phyloP scores from a whole-genome alignment of 495 filamentous ascomycete genomes.

The Collariella sp. region DNA sequence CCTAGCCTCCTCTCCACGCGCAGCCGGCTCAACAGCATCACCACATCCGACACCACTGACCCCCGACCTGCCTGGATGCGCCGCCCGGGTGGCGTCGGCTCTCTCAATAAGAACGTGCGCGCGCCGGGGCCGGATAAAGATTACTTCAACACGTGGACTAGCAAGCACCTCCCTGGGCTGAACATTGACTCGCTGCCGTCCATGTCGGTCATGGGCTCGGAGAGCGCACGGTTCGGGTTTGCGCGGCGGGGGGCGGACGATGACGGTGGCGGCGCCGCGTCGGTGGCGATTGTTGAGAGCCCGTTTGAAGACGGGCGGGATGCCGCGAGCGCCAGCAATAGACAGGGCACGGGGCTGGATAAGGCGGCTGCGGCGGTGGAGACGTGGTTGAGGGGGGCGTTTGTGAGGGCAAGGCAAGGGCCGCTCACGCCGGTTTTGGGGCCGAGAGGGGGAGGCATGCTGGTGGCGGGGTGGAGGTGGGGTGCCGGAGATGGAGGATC shows the following conservation, averaged over 20 bases:
- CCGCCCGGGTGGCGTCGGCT: conserved; percentile 79
- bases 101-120: conserved; percentile 56
- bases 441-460: conserved; percentile 28
- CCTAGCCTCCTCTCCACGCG: conserved; percentile 27
- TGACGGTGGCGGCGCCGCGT: too few relatives aligned
- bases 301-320: conserved; percentile 39
- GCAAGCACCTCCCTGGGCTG: conserved; percentile 64
- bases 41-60: conserved; percentile 24
- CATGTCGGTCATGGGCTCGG: conserved; percentile 44
- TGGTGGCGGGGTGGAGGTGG: conserved; percentile 17
- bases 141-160: conserved; percentile 68
- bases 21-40: conserved; percentile 20
- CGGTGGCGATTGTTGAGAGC: conserved; percentile 41
- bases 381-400: conserved; percentile 77
- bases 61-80: conserved; percentile 49
- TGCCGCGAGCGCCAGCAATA: conserved; percentile 21
- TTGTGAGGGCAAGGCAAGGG: conserved; percentile 40
- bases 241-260: conserved; percentile 21
- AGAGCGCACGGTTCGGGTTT: conserved; percentile 44
- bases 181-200: conserved; percentile 50
- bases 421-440: conserved; percentile 42
- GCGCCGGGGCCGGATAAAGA: conserved; percentile 74
- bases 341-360: conserved; percentile 50
- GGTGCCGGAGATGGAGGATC: conserved; percentile 41
- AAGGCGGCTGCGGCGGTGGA: conserved; percentile 80